Base-by-base conservation (phyloP, 208 protist species). In the Borovskyia barvae region DNA sequence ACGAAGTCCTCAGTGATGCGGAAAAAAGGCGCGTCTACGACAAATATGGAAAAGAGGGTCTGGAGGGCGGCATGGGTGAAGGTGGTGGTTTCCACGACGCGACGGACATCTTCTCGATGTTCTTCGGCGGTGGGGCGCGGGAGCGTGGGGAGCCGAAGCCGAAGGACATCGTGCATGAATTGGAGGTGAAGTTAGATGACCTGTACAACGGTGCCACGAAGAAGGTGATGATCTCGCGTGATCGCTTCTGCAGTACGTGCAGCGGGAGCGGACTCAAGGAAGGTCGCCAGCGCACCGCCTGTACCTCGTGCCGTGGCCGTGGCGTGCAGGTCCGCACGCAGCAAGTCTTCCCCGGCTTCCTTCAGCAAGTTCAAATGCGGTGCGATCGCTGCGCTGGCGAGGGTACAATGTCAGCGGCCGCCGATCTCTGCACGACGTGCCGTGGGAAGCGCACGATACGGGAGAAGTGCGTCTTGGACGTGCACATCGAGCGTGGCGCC, bases 1-100 rank as follows among this genome's bases (percentile, higher is more conserved):
- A 99, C 71, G 97, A 99, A 37, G 85, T 98, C 12, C 87, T 99
- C 24, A 90, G 66, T 42, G 97, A 99, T 54, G 32, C 66, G 19
- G 77, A 99, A 59, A 99, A 99, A 82, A 78, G 97, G n/a, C 45
- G 71, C 35, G 40, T 98, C 7, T 99, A 99, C 73, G 98, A 99
- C 71, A 73, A 92, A 56, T 94, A 97, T 75, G 98, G 98, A 40
- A 95, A 98, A 79, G 80, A 98, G n/a, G 97, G 96, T 20, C 75
- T 99, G 1, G 85, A 98, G 52, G 80, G 84, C 33, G 89, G 87
- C 52, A 75, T 52, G 35, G 76, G 81, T 40, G 85, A 74, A 14
- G 74, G 73, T 20, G 80, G 64, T 28, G 77, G 68, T 39, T 82
- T 78, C 42, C 67, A 80, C 55, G 82, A 92, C 37, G 75, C 87